phyloP scores from a whole-genome alignment of 345 rosid genomes.

The Acer negundo region DNA sequence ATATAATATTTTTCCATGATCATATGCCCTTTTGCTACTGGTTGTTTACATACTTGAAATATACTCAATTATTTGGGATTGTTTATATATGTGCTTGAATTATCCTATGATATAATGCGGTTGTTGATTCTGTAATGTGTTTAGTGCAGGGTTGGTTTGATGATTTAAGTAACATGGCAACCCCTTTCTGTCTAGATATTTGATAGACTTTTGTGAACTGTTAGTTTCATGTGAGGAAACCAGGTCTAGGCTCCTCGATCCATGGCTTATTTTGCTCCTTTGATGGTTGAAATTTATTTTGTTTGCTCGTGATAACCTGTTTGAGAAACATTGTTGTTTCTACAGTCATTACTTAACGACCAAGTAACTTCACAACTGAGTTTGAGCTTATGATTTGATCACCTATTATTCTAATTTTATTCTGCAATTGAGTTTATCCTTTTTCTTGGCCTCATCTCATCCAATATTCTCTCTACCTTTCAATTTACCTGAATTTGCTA shows the following conservation, averaged over 20 bases:
- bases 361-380: no score
- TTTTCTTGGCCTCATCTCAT: no score
- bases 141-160: not conserved
- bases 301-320: not conserved
- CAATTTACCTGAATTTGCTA: no score
- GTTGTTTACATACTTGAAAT: not conserved
- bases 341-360: not conserved
- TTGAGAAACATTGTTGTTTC: not conserved
- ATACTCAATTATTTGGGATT: no score
- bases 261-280: not conserved
- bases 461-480: no score
- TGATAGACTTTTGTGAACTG: not conserved
- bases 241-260: not conserved
- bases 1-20: not conserved
- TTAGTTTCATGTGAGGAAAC: no score
- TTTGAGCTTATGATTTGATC: no score
- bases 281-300: not conserved
- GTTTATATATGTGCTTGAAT: no score
- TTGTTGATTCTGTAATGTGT: not conserved
- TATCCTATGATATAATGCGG: not conserved
- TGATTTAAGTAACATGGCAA: not conserved
- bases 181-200: not conserved
- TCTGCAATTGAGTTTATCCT: no score
- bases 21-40: not conserved
- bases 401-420: no score